phyloP scores from a whole-genome alignment of 2,329 filamentous ascomycete species.

The Epichloe festucae region DNA sequence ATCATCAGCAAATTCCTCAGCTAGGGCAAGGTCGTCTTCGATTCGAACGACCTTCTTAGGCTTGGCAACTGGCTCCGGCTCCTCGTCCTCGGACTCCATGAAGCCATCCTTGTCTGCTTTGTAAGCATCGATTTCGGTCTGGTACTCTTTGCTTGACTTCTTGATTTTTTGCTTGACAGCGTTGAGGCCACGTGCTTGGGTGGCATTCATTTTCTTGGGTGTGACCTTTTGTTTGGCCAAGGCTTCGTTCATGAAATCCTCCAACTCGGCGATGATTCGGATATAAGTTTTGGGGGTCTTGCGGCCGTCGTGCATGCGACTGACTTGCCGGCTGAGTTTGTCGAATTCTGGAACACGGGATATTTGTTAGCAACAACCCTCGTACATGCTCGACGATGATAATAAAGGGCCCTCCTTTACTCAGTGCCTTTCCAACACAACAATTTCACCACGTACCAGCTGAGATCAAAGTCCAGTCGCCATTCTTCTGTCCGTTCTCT shows the following conservation, averaged over 20 bases:
- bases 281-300: slow-evolving; percentile 85
- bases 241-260: slow-evolving; percentile 88
- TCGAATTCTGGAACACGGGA: slow-evolving; percentile 58
- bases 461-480: slow-evolving; percentile 90
- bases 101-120: slow-evolving; percentile 72
- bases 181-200: slow-evolving; percentile 85
- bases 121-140: slow-evolving; percentile 77
- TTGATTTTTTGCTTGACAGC: slow-evolving; percentile 94
- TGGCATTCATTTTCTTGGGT: slow-evolving; percentile 97
- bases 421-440: not conserved
- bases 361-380: slow-evolving; percentile 6
- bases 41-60: slow-evolving; percentile 20
- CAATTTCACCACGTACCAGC: slow-evolving; percentile 46
- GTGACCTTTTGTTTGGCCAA: slow-evolving; percentile 92
- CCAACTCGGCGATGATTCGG: slow-evolving; percentile 82
- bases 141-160: slow-evolving; percentile 96
- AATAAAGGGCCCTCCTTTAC: not conserved
- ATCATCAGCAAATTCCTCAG: slow-evolving; percentile 57
- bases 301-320: slow-evolving; percentile 64
- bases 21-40: slow-evolving; percentile 33
- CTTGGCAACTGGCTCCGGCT: slow-evolving; percentile 45
- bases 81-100: slow-evolving; percentile 75
- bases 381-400: not conserved
- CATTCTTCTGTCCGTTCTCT: slow-evolving; percentile 95
- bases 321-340: slow-evolving; percentile 78